These are phyloP conservation scores for Phoma sp. DNA, from an alignment of 2,329 filamentous ascomycete species.

Conservation along the genomic window DNA sequence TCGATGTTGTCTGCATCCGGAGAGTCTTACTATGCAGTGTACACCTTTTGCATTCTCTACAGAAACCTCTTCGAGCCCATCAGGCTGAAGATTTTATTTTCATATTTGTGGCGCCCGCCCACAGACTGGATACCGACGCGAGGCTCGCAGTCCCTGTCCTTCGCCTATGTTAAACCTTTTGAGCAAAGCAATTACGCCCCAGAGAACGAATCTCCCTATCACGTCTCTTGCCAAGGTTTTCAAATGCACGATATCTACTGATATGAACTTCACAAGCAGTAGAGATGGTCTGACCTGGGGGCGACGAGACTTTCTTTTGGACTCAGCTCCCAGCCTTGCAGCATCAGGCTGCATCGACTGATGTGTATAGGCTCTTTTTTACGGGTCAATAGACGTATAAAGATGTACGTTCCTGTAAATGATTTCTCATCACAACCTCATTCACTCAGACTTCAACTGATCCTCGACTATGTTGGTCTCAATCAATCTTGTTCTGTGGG, in stretches of 20 bases:
- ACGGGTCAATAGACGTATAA: no score
- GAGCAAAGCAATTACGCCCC: not conserved
- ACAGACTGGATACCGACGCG: not conserved
- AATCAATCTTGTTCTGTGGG: not conserved
- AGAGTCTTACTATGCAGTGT: no score
- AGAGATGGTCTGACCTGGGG: not conserved
- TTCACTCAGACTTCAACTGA: no score
- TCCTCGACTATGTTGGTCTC: not conserved
- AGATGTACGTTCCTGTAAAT: no score
- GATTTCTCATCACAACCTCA: no score
- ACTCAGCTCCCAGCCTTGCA: no score
- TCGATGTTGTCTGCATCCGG: no score
- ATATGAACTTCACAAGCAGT: not conserved
- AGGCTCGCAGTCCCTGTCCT: conserved; percentile 1
- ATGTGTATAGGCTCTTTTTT: no score
- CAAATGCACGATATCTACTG: not conserved
- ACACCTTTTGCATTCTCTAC: no score
- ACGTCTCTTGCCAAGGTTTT: not conserved
- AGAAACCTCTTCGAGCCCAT: no score
- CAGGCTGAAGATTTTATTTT: not conserved
- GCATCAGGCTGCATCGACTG: no score
- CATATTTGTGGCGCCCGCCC: not conserved
- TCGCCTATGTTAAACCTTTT: conserved; percentile 5
- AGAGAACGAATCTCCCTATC: conserved; percentile 1
- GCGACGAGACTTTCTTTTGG: no score